Evolutionary conservation across 495 filamentous ascomycete genomes (phyloP).

Genomic region (Penicillium steckii): DNA sequence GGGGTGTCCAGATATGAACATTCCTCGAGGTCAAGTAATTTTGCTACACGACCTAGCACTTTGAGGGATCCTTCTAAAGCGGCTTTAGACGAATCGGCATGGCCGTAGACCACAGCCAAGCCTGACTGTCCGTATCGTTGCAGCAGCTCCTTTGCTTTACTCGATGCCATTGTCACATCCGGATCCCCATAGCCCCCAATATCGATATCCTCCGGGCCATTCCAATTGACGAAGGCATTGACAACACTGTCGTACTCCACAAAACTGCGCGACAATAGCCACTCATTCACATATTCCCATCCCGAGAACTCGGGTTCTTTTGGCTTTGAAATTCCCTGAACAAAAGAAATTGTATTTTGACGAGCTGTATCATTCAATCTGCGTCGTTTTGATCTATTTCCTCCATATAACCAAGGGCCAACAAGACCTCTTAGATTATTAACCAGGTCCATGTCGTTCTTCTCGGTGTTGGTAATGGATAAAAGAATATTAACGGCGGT

Average conservation of each 20-base stretch:
- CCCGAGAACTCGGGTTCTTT: slow-evolving; percentile 33
- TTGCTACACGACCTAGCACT: slow-evolving; percentile 59
- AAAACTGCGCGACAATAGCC: slow-evolving; percentile 67
- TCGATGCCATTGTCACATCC: slow-evolving; percentile 46
- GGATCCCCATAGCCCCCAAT: slow-evolving; percentile 64
- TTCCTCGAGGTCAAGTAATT: slow-evolving; percentile 59
- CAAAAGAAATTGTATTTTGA: slow-evolving; percentile 29
- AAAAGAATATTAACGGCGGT: slow-evolving; percentile 68
- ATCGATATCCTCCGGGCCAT: slow-evolving; percentile 78
- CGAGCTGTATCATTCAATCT: slow-evolving; percentile 42
- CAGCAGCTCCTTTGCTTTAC: slow-evolving; percentile 53
- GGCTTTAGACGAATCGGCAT: slow-evolving; percentile 55
- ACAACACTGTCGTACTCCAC: slow-evolving; percentile 51
- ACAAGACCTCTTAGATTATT: slow-evolving; percentile 74
- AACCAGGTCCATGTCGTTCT: slow-evolving; percentile 48
- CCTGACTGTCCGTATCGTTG: slow-evolving; percentile 68
- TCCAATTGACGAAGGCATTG: slow-evolving; percentile 69
- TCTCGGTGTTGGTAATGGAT: slow-evolving; percentile 54
- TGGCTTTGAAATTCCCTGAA: slow-evolving; percentile 20
- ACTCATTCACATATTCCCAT: slow-evolving; percentile 81
- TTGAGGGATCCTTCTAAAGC: slow-evolving; percentile 61
- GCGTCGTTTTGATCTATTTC: slow-evolving; percentile 59
- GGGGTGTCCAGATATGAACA: slow-evolving; percentile 35
- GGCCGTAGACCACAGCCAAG: slow-evolving; percentile 70
- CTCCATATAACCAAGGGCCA: slow-evolving; percentile 80